These are phyloP conservation scores for Amanita polypyramis DNA, from an alignment of 768 basidiomycete species.

Conservation along the genomic window DNA sequence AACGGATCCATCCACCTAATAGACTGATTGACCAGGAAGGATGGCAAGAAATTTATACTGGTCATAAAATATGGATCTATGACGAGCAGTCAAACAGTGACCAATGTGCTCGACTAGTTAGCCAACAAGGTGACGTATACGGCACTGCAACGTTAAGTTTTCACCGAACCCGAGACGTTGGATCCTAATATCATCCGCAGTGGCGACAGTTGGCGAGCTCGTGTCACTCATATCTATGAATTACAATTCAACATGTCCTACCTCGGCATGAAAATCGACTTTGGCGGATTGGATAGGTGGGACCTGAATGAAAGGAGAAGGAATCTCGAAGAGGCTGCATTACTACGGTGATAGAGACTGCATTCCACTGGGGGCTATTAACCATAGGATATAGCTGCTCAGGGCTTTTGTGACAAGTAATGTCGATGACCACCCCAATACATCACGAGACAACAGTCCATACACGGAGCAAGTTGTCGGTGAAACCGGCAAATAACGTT, in stretches of 20 bases:
- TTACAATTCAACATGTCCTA: constrained; percentile 57
- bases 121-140: constrained; percentile 50
- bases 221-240: constrained; percentile 59
- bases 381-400: neutral
- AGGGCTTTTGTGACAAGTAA: constrained; percentile 1
- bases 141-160: constrained; percentile 64
- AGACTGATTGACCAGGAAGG: constrained; percentile 51
- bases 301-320: constrained; percentile 51
- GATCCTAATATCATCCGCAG: constrained; percentile 25
- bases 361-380: neutral
- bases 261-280: constrained; percentile 57
- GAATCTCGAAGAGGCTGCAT: constrained; percentile 31
- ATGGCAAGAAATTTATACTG: constrained; percentile 66
- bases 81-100: constrained; percentile 57
- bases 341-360: neutral
- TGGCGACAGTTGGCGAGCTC: constrained; percentile 75
- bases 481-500: constrained; percentile 95
- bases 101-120: constrained; percentile 58
- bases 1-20: constrained; percentile 38
- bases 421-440: too few species aligned
- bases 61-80: constrained; percentile 68
- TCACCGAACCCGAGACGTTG: neutral
- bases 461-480: constrained; percentile 87
- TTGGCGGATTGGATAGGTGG: constrained; percentile 70
- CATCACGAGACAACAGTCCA: constrained; percentile 73